Base-by-base conservation (phyloP, 176 grass and related monocot genomes). In the Themeda triandra region DNA sequence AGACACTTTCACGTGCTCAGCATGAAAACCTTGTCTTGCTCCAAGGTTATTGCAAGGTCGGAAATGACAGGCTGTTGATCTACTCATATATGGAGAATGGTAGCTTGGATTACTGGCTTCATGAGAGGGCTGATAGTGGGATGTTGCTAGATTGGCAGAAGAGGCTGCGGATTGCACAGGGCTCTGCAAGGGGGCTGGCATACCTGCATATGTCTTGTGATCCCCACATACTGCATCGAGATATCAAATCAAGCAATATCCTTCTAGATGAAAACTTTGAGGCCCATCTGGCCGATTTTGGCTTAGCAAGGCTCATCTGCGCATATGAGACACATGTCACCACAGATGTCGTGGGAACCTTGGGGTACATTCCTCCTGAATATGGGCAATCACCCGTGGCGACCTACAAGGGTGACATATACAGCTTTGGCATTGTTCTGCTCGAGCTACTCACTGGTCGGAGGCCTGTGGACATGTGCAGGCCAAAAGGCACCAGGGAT, bases 51-150 rank as follows among this genome's bases (percentile, higher is more conserved):
- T 98, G 96, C 79, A 98, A 95, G 85, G 82, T 93, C 7, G 91
- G 96, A 54, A 87, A 71, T 10, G 96, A 98, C 63, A 91, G 93
- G 63, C 80, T 98, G 71, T 51, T 98, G 68, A 98, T 98, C 71
- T 98, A 98, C 71, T 92, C 92, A n/a, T 98, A 87, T 37, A 98
- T 98, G 96, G 96, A 98, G 87, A 98, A 98, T 68, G 96, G 93
- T 31, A 95, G 96, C 66, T 86, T 98, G 77, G 96, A 98, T 41
- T 98, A 95, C 85, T 98, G 96, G 96, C 92, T 98, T 75, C 96
- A 98, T 36, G 96, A 98, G 87, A 95, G 83, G 60, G 6, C 78
- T 6, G 93, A 98, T 48, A 90, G 89, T 17, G 91, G 93, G 1
- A 70, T 42, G 25, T 71, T 86, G 32, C 86, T 98, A 37, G 91